Conservation (phyloP, 176 grass and related monocot species). For the Echinochloa phyllopogon region DNA sequence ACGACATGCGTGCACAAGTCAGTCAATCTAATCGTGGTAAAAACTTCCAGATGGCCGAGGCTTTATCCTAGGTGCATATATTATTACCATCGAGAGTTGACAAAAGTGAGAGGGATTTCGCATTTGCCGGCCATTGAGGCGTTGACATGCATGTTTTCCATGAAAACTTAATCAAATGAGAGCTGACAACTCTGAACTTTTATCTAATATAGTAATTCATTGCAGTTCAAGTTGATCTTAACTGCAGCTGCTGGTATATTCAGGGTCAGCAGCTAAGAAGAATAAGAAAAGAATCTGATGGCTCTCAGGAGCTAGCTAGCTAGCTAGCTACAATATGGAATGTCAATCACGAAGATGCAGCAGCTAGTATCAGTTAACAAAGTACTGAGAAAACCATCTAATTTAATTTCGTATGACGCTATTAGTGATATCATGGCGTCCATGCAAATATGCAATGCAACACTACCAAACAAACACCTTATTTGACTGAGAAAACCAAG, state of each 20-base stretch:
- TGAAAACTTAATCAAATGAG: not conserved
- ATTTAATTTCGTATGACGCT: not conserved
- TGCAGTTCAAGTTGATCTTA: not conserved
- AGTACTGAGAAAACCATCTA: not conserved
- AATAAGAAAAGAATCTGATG: not conserved
- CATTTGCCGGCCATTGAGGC: not conserved
- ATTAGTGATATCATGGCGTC: not conserved
- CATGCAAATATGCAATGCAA: not conserved
- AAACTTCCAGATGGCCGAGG: not conserved
- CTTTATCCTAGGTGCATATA: not conserved
- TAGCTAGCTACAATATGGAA: not conserved
- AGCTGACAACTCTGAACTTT: slow-evolving; percentile 11
- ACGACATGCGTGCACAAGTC: not conserved
- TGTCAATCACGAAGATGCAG: not conserved
- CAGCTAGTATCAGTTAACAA: not conserved
- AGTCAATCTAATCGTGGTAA: not conserved
- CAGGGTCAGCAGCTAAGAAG: not conserved
- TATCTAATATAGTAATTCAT: not conserved
- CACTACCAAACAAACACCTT: not conserved
- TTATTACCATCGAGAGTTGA: not conserved
- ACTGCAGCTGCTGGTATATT: not conserved
- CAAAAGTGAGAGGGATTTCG: not conserved
- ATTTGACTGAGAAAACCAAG: slow-evolving; percentile 38
- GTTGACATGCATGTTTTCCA: not conserved
- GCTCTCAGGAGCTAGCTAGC: not conserved